These are phyloP conservation scores for Nothophytophthora sp. DNA, from an alignment of 352 stramenopile species.

Conservation along the genomic window DNA sequence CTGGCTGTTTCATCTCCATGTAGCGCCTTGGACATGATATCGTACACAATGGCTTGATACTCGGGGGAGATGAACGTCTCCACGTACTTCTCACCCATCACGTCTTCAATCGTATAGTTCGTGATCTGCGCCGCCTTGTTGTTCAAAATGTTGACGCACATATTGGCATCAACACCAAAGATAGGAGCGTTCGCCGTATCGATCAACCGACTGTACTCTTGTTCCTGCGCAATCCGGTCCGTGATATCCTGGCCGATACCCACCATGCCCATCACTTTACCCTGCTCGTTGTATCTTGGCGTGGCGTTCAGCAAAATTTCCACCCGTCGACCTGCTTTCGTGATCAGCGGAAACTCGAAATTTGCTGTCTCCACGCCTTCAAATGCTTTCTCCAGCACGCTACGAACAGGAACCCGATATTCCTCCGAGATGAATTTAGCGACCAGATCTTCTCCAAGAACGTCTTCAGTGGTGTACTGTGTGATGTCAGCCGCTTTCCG, in stretches of 20 bases:
- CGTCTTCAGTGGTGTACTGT: constrained; percentile 66
- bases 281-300: constrained; percentile 65
- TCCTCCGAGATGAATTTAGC: constrained; percentile 73
- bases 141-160: constrained; percentile 67
- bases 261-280: constrained; percentile 74
- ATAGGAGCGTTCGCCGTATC: constrained; percentile 57
- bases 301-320: constrained; percentile 74
- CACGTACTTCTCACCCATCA: constrained; percentile 70
- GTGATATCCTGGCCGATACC: constrained; percentile 80
- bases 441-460: constrained; percentile 63
- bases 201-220: constrained; percentile 58
- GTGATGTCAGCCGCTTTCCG: constrained; percentile 75
- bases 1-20: constrained; percentile 63
- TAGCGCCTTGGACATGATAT: constrained; percentile 66
- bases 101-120: constrained; percentile 72
- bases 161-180: constrained; percentile 54
- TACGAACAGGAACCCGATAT: constrained; percentile 44
- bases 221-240: constrained; percentile 52
- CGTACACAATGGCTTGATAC: constrained; percentile 63
- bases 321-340: constrained; percentile 50
- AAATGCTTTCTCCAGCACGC: constrained; percentile 51
- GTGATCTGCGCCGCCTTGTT: constrained; percentile 73
- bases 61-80: constrained; percentile 85
- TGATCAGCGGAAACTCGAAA: constrained; percentile 60
- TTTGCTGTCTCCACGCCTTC: constrained; percentile 48